Conservation (phyloP, 331 rosid genomes). For the Acacia pycnantha region DNA sequence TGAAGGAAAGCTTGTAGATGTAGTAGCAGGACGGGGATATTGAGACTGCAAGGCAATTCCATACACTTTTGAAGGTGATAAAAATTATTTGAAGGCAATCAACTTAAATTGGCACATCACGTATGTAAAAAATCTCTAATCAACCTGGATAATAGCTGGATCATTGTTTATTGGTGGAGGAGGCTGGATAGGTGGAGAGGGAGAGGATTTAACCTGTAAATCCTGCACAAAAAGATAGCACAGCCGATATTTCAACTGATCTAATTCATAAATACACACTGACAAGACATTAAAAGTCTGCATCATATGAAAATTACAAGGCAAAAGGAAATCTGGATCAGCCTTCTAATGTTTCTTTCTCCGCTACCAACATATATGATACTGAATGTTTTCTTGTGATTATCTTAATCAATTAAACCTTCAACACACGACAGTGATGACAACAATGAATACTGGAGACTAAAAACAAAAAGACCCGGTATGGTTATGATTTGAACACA, state of each 20-base stretch:
- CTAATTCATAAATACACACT: neutral
- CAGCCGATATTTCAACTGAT: neutral
- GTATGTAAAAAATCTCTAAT: neutral
- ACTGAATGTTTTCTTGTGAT: neutral
- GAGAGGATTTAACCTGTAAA: conserved; percentile 72
- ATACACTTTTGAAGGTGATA: neutral
- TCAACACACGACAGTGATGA: neutral
- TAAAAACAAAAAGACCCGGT: neutral
- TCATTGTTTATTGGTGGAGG: conserved; percentile 57
- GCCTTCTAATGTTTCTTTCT: neutral
- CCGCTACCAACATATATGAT: neutral
- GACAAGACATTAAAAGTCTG: neutral
- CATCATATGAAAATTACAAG: neutral
- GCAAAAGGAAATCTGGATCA: neutral
- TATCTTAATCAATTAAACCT: neutral
- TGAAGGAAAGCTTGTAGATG: conserved; percentile 52
- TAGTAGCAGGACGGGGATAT: conserved; percentile 48
- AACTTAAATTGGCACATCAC: neutral
- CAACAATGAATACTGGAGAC: neutral
- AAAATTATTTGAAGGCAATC: neutral
- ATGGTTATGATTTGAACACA: neutral
- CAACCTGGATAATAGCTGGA: conserved; percentile 73
- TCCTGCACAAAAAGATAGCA: conserved; percentile 42
- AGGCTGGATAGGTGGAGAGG: conserved; percentile 62
- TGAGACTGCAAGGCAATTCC: conserved; percentile 55